Evolutionary conservation across 1,284 basidiomycete genomes (phyloP), one percentile per base, ranked within the genome.

Genomic region (Coniferiporia weirii): DNA sequence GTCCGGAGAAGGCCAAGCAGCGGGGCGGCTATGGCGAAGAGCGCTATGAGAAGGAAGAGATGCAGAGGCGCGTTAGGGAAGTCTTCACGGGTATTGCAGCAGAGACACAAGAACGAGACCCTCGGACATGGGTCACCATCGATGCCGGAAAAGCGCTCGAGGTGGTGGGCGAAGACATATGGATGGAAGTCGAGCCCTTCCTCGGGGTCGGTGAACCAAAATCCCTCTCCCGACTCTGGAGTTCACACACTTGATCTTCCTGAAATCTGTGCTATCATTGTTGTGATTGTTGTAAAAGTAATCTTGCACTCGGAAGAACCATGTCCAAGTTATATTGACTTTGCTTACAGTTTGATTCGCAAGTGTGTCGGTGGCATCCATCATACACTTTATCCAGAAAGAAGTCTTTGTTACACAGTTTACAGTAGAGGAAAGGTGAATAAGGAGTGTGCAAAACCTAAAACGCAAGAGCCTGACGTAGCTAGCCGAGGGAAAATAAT

Each of bases 1-100:
- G 85, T 1, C 87, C 92, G 0, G 84, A 85, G 53, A 75, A 79
- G 9, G 93, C 93, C 0, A 77, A 79, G 20, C 69, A 75, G 52
- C 81, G 96, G n/a, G 90, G 89, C 1, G 93, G 91, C 0, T 99
- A 91, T 66, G 97, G 97, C 0, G 80, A 84, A 56, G 96, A 99
- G 75, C 80, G 95, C 22, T 95, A 95, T 66, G 93, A 95, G 74
- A 86, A 81, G 62, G 80, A 85, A 61, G 85, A 87, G 36, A 79
- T 93, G 71, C 94, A 96, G 71, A 71, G 70, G 36, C 75, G 78
- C 43, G 93, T 95, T 15, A 72, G 87, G 35, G 72, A 76, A 35
- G 72, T 87, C 36, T 95, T 95, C 68, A 70, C 72, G 57, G 71
- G 73, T 57, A 85, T 96, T 49, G 84, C 79, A 0, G 68, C 71